Percentiles rank a stretch among this genome's conserved stretches.
These are phyloP conservation scores for Ophiocordyceps camponoti-leonardi DNA, from an alignment of 2,329 filamentous ascomycete genomes.

Conservation along the genomic window DNA sequence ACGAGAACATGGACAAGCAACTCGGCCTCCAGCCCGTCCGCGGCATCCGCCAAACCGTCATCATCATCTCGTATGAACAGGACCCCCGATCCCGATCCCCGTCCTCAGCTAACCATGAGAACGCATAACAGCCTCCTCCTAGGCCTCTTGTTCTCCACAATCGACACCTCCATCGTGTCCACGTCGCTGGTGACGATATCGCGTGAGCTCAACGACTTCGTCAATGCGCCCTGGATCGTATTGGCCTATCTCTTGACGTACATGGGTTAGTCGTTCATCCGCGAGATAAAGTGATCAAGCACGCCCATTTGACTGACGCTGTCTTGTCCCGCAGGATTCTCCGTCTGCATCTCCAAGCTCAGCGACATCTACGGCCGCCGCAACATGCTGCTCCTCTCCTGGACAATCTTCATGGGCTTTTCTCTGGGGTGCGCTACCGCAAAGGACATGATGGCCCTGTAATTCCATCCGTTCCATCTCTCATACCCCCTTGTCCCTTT, in stretches of 20 bases:
- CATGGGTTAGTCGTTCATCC: conserved; percentile 21
- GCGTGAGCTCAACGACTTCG: conserved; percentile 30
- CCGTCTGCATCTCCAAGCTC: conserved; percentile 38
- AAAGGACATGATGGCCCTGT: conserved; percentile 33
- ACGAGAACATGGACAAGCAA: background rate
- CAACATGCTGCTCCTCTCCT: conserved; percentile 30
- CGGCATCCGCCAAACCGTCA: conserved; percentile 9
- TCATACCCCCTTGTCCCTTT: background rate
- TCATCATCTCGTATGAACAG: conserved; percentile 17
- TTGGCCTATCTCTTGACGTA: conserved; percentile 39
- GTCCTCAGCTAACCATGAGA: conserved; percentile 6
- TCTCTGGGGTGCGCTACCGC: conserved; percentile 36
- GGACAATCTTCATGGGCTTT: conserved; percentile 36
- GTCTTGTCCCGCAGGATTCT: conserved; percentile 26
- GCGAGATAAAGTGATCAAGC: too few relatives aligned
- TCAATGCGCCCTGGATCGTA: conserved; percentile 36
- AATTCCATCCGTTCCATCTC: conserved; percentile 7
- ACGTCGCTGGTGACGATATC: conserved; percentile 41
- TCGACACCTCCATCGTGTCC: conserved; percentile 40
- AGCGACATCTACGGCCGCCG: conserved; percentile 42
- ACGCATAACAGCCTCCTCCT: conserved; percentile 27
- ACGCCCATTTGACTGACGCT: conserved; percentile 5
- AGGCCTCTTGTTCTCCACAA: conserved; percentile 37
- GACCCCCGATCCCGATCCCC: background rate
- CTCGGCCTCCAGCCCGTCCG: background rate